These are phyloP conservation scores for Phylloporus sp. DNA, from an alignment of 1,284 basidiomycete species.

Conservation along the genomic window DNA sequence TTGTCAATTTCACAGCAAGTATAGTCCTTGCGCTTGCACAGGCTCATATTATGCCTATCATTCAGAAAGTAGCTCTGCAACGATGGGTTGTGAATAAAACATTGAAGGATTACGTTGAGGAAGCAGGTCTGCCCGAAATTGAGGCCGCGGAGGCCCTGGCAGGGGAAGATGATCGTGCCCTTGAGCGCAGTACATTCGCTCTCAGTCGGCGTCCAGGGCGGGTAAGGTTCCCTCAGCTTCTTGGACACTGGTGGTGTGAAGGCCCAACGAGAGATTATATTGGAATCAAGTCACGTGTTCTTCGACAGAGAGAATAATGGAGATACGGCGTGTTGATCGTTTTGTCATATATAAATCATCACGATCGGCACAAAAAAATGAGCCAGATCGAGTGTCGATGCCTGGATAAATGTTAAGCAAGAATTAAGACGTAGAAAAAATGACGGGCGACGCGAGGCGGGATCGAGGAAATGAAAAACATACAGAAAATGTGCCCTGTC, in stretches of 20 bases:
- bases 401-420: constrained; percentile 45
- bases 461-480: neutral
- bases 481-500: constrained; percentile 73
- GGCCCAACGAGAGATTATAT: constrained; percentile 36
- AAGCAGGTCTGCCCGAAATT: constrained; percentile 97
- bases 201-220: constrained; percentile 50
- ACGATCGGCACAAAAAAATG: constrained; percentile 65
- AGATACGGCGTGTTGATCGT: constrained; percentile 50
- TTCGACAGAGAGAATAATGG: constrained; percentile 53
- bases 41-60: constrained; percentile 80
- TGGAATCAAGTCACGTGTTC: constrained; percentile 60
- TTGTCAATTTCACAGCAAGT: constrained; percentile 96
- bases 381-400: constrained; percentile 64
- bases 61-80: constrained; percentile 90
- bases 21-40: constrained; percentile 81
- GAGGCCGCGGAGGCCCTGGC: constrained; percentile 84
- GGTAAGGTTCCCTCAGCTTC: constrained; percentile 52
- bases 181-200: constrained; percentile 50
- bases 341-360: constrained; percentile 63
- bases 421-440: neutral
- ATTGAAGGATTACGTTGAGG: constrained; percentile 91
- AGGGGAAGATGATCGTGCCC: constrained; percentile 54
- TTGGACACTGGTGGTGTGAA: constrained; percentile 43
- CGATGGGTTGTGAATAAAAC: constrained; percentile 92
- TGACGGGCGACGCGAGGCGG: neutral